These are phyloP conservation scores for Trypethelium eluteriae DNA, from an alignment of 495 filamentous ascomycete genomes.

Conservation along the genomic window DNA sequence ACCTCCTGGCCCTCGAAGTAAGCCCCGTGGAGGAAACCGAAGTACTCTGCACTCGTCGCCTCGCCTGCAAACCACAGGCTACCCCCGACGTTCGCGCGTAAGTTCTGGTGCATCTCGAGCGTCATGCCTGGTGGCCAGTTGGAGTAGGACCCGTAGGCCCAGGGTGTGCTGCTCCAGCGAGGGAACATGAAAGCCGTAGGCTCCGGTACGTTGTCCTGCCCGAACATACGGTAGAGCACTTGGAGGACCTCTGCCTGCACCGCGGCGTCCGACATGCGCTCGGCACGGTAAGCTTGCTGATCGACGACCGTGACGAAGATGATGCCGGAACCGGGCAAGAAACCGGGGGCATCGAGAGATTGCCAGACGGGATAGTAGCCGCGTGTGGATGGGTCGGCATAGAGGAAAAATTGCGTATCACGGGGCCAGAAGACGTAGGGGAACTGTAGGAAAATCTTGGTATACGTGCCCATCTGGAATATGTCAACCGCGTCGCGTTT, in stretches of 20 bases:
- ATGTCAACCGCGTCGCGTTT: constrained; percentile 58
- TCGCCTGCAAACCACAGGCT: constrained; percentile 66
- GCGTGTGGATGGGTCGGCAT: constrained; percentile 53
- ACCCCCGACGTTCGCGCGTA: constrained; percentile 55
- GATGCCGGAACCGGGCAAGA: constrained; percentile 57
- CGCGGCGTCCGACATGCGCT: constrained; percentile 53
- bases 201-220: constrained; percentile 51
- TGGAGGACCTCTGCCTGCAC: constrained; percentile 54
- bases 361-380: constrained; percentile 70
- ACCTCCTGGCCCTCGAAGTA: constrained; percentile 55
- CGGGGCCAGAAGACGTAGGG: constrained; percentile 62
- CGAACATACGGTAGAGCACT: constrained; percentile 61
- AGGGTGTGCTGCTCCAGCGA: constrained; percentile 58
- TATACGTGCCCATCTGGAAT: constrained; percentile 70
- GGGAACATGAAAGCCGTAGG: constrained; percentile 64
- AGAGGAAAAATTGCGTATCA: constrained; percentile 62
- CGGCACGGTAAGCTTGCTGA: constrained; percentile 54
- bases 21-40: constrained; percentile 63
- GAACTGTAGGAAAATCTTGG: constrained; percentile 72
- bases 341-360: constrained; percentile 52
- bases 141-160: constrained; percentile 63
- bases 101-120: constrained; percentile 63
- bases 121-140: constrained; percentile 65
- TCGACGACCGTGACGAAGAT: constrained; percentile 63
- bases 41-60: constrained; percentile 60